These are phyloP conservation scores for Candida argentea DNA, from an alignment of 805 yeast genomes.

Conservation along the genomic window DNA sequence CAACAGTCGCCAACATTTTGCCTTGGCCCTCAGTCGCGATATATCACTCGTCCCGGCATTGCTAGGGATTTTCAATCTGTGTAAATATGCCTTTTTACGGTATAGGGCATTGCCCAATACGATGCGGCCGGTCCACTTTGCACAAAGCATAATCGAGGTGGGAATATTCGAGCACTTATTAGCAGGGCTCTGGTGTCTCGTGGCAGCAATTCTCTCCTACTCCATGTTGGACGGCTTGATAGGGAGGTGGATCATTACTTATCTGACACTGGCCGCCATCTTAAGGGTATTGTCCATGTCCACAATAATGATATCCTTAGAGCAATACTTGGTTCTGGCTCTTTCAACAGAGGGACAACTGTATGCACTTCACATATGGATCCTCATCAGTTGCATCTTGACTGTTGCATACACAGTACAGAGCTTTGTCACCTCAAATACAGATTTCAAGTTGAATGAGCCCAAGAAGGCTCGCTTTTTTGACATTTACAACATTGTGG, in stretches of 20 bases:
- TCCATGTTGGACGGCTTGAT: constrained; percentile 81
- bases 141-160: constrained; percentile 1
- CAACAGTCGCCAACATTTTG: constrained; percentile 66
- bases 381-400: constrained; percentile 72
- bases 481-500: constrained; percentile 80
- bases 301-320: constrained; percentile 57
- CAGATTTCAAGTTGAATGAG: constrained; percentile 39
- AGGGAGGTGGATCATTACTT: constrained; percentile 90
- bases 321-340: constrained; percentile 55
- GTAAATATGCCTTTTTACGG: constrained; percentile 26
- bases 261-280: constrained; percentile 81
- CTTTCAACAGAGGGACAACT: constrained; percentile 58
- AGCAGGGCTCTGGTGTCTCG: constrained; percentile 89
- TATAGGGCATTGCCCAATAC: too few relatives aligned
- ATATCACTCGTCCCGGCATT: constrained; percentile 63
- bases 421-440: constrained; percentile 75
- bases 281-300: constrained; percentile 80
- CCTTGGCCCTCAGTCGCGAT: constrained; percentile 71
- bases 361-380: constrained; percentile 84
- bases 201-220: constrained; percentile 75
- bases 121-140: constrained; percentile 1
- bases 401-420: constrained; percentile 77
- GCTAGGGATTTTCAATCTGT: constrained; percentile 39
- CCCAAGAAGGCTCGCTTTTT: constrained; percentile 51
- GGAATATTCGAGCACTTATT: constrained; percentile 57